Conservation (phyloP, 768 basidiomycete genomes). For the Mycena pura region DNA sequence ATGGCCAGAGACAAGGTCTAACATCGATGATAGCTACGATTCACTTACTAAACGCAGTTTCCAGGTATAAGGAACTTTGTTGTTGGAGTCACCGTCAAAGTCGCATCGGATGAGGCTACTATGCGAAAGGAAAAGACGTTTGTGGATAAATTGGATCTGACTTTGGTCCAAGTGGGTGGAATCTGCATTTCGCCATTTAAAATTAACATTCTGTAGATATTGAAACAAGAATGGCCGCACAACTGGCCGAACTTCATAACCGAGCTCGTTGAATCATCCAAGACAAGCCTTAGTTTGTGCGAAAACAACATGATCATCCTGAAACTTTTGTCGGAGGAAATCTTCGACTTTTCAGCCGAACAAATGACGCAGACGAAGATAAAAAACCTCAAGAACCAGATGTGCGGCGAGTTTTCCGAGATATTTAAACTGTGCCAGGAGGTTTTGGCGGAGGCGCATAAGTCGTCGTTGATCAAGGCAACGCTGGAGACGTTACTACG, state of each 20-base stretch:
- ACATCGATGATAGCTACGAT: background rate
- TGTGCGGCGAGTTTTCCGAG: slow-evolving; percentile 96
- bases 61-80: slow-evolving; percentile 96
- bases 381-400: slow-evolving; percentile 96
- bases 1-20: slow-evolving; percentile 89
- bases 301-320: slow-evolving; percentile 99
- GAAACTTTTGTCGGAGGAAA: slow-evolving; percentile 96
- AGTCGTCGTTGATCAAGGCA: slow-evolving; percentile 90
- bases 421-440: slow-evolving; percentile 98
- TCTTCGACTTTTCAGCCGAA: slow-evolving; percentile 98
- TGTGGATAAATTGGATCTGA: slow-evolving; percentile 95
- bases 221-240: slow-evolving; percentile 99
- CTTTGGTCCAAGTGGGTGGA: slow-evolving; percentile 87
- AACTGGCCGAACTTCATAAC: slow-evolving; percentile 99
- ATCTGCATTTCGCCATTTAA: slow-evolving; percentile 18
- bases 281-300: slow-evolving; percentile 93
- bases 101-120: slow-evolving; percentile 87
- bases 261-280: slow-evolving; percentile 96
- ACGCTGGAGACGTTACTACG: slow-evolving; percentile 94
- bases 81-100: slow-evolving; percentile 90
- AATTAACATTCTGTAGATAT: slow-evolving; percentile 63
- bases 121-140: slow-evolving; percentile 94
- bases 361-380: slow-evolving; percentile 99
- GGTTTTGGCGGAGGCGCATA: slow-evolving; percentile 96
- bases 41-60: slow-evolving; percentile 15